phyloP scores from a whole-genome alignment of 805 yeast genomes.

The Candida silvicultrix region DNA sequence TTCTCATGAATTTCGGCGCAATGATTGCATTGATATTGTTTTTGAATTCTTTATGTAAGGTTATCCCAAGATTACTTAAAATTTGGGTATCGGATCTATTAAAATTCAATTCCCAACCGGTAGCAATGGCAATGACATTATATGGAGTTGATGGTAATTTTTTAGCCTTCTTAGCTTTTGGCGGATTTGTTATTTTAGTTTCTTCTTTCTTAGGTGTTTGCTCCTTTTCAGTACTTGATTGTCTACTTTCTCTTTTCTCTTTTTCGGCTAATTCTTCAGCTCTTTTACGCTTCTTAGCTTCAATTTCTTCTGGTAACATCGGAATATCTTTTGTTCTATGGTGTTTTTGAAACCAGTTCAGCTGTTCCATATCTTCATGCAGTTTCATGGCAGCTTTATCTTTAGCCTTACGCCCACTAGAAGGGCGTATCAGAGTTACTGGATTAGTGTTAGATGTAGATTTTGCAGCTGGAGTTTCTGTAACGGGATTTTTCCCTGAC shows the following conservation, averaged over 20 bases:
- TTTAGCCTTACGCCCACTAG: constrained; percentile 51
- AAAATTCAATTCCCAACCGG: constrained; percentile 57
- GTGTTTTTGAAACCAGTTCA: constrained; percentile 57
- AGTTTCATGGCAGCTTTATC: constrained; percentile 58
- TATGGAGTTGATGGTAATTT: constrained; percentile 22
- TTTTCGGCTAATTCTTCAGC: constrained; percentile 16
- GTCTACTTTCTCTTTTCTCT: neutral
- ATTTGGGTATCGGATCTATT: constrained; percentile 35
- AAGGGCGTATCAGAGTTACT: constrained; percentile 13
- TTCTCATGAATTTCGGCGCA: constrained; percentile 78
- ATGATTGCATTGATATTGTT: constrained; percentile 44
- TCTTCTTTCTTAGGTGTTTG: neutral
- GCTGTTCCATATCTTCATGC: constrained; percentile 62
- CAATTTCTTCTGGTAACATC: constrained; percentile 34
- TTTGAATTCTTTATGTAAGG: constrained; percentile 28
- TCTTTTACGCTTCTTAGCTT: constrained; percentile 23
- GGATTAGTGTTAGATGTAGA: neutral
- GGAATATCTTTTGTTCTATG: constrained; percentile 34
- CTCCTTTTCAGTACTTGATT: constrained; percentile 2
- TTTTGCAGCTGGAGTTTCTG: neutral
- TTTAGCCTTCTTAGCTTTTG: constrained; percentile 10
- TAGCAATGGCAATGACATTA: constrained; percentile 44
- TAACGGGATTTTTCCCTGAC: neutral
- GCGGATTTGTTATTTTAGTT: neutral
- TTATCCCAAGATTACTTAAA: constrained; percentile 51